These are phyloP conservation scores for Teunomyces tritomae DNA, from an alignment of 805 yeast species.

Conservation along the genomic window DNA sequence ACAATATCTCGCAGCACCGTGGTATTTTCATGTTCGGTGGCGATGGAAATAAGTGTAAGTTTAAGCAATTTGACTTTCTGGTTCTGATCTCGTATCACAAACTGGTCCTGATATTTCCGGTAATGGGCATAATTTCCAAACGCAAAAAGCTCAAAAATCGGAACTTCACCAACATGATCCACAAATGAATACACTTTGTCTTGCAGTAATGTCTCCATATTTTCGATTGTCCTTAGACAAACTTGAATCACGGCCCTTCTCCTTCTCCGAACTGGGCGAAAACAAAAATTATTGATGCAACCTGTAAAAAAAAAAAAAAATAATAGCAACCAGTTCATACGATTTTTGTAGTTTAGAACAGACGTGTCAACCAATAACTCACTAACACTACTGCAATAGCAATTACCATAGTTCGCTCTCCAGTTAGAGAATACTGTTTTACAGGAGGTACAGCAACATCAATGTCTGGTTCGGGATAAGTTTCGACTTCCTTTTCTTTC, in stretches of 20 bases:
- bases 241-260: background rate
- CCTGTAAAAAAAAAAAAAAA: background rate
- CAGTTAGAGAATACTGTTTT: too few species aligned
- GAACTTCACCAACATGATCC: background rate
- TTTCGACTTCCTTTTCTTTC: background rate
- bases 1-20: constrained; percentile 14
- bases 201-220: background rate
- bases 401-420: background rate
- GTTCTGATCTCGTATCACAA: background rate
- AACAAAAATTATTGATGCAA: background rate
- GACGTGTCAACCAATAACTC: background rate
- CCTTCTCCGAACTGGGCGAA: background rate
- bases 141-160: constrained; percentile 33
- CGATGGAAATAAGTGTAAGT: constrained; percentile 24
- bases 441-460: background rate
- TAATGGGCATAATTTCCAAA: constrained; percentile 33
- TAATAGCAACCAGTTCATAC: background rate
- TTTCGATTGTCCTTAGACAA: background rate
- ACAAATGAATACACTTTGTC: background rate
- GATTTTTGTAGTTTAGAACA: background rate
- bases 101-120: constrained; percentile 14
- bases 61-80: constrained; percentile 21
- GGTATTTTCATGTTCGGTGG: constrained; percentile 22
- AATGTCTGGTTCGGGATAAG: background rate
- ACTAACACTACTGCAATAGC: background rate